Conservation (phyloP, 2,329 filamentous ascomycete species). For the Clarireedia homoeocarpa region DNA sequence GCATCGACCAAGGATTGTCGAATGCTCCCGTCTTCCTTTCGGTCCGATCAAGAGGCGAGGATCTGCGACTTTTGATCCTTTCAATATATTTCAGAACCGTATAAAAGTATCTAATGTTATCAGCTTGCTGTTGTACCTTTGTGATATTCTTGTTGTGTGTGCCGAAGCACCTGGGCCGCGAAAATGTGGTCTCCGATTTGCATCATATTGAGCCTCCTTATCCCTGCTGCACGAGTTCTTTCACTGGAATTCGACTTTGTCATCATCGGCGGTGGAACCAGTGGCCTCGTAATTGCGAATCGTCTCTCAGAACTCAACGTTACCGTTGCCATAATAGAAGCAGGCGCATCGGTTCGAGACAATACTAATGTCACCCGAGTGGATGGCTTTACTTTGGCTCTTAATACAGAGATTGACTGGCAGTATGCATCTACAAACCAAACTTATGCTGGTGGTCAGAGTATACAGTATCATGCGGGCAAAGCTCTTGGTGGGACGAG, state of each 20-base stretch:
- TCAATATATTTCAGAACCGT: no score
- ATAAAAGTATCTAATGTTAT: no score
- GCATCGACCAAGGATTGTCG: no score
- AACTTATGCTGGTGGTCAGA: conserved; percentile 9
- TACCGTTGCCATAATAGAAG: conserved; percentile 20
- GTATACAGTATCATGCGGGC: conserved; percentile 7
- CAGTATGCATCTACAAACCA: conserved; percentile 14
- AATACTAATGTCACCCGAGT: conserved; percentile 14
- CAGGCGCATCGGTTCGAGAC: conserved; percentile 12
- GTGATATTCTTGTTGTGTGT: no score
- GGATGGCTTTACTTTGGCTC: conserved; percentile 10
- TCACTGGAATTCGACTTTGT: conserved; percentile 12
- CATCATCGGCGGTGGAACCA: conserved; percentile 17
- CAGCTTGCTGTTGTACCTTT: no score
- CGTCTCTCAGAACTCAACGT: conserved; percentile 16
- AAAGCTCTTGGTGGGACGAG: conserved; percentile 18
- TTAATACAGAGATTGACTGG: conserved; percentile 17
- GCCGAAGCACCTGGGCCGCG: no score
- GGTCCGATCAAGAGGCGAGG: no score
- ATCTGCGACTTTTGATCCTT: no score
- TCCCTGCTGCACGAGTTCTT: not conserved
- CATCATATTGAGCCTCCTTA: no score
- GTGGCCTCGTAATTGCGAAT: conserved; percentile 18
- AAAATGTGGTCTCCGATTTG: no score
- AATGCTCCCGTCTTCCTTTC: no score